Conservation (phyloP, 1,284 basidiomycete genomes). For the Ganoderma sinense region DNA sequence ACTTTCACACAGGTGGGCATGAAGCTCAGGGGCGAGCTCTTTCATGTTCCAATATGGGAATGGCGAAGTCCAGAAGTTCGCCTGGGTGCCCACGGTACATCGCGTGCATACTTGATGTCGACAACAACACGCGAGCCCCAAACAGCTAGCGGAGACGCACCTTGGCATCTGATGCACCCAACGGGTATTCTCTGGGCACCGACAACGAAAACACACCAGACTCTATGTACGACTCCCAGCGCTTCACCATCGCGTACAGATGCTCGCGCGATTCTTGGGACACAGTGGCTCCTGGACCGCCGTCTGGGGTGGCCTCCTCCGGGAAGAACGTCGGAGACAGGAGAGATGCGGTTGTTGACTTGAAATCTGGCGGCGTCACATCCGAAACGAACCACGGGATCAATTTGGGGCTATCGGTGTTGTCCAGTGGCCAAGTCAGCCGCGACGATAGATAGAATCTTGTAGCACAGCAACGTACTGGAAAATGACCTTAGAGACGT, state of each 20-base stretch:
- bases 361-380: conserved; percentile 84
- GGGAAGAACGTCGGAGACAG: conserved; percentile 70
- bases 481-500: conserved; percentile 84
- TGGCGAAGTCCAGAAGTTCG: conserved; percentile 87
- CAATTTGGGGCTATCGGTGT: conserved; percentile 74
- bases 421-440: not conserved
- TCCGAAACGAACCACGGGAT: conserved; percentile 96
- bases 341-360: conserved; percentile 56
- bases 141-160: conserved; percentile 36
- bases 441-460: not conserved
- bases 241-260: conserved; percentile 67
- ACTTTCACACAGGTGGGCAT: conserved; percentile 66
- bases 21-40: conserved; percentile 64
- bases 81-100: conserved; percentile 19
- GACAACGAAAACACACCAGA: conserved; percentile 79
- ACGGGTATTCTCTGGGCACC: conserved; percentile 68
- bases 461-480: conserved; percentile 65
- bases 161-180: conserved; percentile 56
- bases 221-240: conserved; percentile 80
- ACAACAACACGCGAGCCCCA: not conserved
- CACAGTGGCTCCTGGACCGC: conserved; percentile 14
- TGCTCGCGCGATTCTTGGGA: conserved; percentile 43
- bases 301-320: conserved; percentile 28
- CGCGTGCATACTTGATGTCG: not conserved
- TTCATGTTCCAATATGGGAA: conserved; percentile 87